A percentile compares a stretch with the other conserved stretches of the same genome.
These are phyloP conservation scores for Diaporthe nobilis DNA, from an alignment of 2,329 filamentous ascomycete species.

Conservation along the genomic window DNA sequence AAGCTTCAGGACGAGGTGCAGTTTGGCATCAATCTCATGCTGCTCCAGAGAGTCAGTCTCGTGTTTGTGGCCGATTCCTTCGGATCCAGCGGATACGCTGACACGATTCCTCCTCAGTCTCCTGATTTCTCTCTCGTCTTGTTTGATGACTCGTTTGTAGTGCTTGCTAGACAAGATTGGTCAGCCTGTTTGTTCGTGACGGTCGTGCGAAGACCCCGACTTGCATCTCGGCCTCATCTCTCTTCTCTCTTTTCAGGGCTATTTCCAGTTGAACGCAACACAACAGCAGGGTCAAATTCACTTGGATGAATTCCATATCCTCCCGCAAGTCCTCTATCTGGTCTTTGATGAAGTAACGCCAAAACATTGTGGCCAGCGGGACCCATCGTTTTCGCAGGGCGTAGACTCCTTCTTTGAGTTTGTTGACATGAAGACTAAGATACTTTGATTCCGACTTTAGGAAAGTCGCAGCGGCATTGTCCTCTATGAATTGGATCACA, in stretches of 20 bases:
- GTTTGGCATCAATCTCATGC: not conserved
- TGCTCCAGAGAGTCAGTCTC: not conserved
- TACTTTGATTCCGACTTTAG: not conserved
- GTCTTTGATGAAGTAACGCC: not conserved
- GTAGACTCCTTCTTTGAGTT: not conserved
- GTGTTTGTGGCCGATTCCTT: not conserved
- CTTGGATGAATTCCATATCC: not conserved
- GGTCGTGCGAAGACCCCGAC: not conserved
- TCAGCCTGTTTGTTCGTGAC: not conserved
- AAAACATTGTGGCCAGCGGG: not conserved
- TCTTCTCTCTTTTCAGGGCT: not conserved
- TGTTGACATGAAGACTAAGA: not conserved
- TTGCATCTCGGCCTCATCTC: not conserved
- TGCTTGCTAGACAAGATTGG: not conserved
- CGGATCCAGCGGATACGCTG: not conserved
- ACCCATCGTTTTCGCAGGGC: not conserved
- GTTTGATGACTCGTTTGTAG: not conserved
- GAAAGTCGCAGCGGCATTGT: too few species aligned
- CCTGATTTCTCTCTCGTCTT: not conserved
- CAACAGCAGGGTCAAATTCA: not conserved
- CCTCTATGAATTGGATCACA: conserved; percentile 5
- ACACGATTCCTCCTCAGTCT: not conserved
- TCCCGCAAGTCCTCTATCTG: not conserved
- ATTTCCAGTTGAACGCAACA: not conserved
- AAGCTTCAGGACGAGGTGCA: not conserved